A percentile compares a stretch with the other conserved stretches of the same genome.
phyloP scores from a whole-genome alignment of 805 yeast species.

The Nakazawaea pomicola region DNA sequence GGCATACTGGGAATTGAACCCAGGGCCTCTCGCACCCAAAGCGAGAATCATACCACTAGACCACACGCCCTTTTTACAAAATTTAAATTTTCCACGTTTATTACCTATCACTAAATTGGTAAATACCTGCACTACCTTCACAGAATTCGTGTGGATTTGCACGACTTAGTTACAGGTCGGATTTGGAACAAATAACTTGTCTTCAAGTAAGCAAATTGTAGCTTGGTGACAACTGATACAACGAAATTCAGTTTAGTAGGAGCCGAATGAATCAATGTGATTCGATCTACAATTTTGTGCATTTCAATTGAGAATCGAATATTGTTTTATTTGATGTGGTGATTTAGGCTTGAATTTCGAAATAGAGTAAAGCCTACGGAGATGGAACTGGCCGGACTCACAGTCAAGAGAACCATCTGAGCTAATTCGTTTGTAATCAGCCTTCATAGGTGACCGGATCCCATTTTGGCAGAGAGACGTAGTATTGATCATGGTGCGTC shows the following conservation, averaged over 20 bases:
- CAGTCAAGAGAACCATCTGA: neutral
- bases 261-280: too few species aligned
- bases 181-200: neutral
- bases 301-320: too few species aligned
- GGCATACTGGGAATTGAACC: slow-evolving; percentile 46
- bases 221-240: too few species aligned
- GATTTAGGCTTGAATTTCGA: too few species aligned
- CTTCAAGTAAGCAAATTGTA: too few species aligned
- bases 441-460: slow-evolving; percentile 23
- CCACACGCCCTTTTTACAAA: slow-evolving; percentile 23
- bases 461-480: slow-evolving; percentile 28
- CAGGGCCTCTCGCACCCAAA: slow-evolving; percentile 54
- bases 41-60: slow-evolving; percentile 57
- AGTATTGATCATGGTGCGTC: slow-evolving; percentile 32
- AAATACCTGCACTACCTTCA: slow-evolving; percentile 8
- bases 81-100: too few species aligned
- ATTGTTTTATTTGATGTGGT: too few species aligned
- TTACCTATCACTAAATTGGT: too few species aligned
- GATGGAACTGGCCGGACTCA: too few species aligned
- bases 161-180: neutral
- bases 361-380: too few species aligned
- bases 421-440: neutral
- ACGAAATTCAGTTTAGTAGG: too few species aligned
- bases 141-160: neutral
- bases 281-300: too few species aligned